Evolutionary conservation across 345 rosid genomes (phyloP), one percentile per base, ranked within the genome.

Genomic region (Eucalyptus viminalis): DNA sequence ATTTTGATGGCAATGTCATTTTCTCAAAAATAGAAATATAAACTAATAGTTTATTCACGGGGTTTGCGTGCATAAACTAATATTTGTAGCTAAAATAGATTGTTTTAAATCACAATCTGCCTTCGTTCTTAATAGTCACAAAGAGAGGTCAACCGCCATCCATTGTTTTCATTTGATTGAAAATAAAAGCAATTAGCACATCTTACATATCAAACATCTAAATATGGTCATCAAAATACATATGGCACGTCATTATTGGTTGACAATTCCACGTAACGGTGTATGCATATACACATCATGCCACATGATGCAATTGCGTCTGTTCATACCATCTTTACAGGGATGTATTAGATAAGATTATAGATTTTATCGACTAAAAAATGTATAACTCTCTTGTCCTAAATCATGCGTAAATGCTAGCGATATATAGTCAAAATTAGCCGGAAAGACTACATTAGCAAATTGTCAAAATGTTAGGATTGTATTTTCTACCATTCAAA

Each of bases 281-380:
- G 1, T 58, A 58, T 58, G 65, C 14, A 58, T 25, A 58, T 25
- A 25, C 65, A 58, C 29, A 0, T 25, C 29, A 3, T 25, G 65
- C 65, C 65, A 11, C 65, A 25, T 58, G 65, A 2, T 58, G 65
- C 14, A 58, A 5, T 0, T 5, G 4, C 0, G 7, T 11, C 0
- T 58, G 7, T 25, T 58, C n/a, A 58, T 58, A 25, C 14, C 7
- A 58, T 24, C 65, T 58, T 58, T 58, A 58, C 3, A 58, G 14
- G 65, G 65, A 58, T 58, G 14, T 25, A 58, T 58, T 58, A 58
- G n/a, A 58, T 58, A 58, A 58, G n/a, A 58, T 58, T 58, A 58
- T 58, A 25, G 29, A 58, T 58, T 58, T 58, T 27, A 58, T 0
- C 1, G 6, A 27, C 65, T 25, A 24, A 58, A 58, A 27, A 0